Percentiles rank a stretch among this genome's conserved stretches.
Evolutionary conservation across 495 filamentous ascomycete species (phyloP).

Genomic region (Neurospora sp.): DNA sequence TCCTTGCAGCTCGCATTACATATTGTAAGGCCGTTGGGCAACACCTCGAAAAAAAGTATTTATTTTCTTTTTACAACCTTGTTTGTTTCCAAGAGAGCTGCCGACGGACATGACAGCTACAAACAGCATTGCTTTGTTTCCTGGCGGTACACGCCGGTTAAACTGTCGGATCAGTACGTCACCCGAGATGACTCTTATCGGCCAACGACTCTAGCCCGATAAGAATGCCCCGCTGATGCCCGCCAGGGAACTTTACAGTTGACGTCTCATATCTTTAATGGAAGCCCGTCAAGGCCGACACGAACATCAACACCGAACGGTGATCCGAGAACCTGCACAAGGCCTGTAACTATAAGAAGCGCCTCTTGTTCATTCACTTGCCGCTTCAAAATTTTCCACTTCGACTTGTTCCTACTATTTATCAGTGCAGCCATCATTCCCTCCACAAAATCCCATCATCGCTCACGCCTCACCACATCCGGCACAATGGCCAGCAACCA

Average conservation of each 20-base stretch:
- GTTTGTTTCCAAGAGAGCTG: not conserved
- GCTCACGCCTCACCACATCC: not conserved
- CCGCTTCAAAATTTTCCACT: not conserved
- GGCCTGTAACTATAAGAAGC: not conserved
- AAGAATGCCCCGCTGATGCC: constrained; percentile 7
- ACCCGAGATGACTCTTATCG: constrained; percentile 19
- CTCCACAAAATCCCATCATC: not conserved
- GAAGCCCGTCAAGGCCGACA: not conserved
- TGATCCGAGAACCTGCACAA: not conserved
- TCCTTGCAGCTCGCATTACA: too few relatives aligned
- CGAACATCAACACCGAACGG: not conserved
- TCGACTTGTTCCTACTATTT: not conserved
- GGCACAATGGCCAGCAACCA: constrained; percentile 20
- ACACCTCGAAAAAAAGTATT: not conserved
- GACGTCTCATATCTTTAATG: not conserved
- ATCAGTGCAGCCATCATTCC: not conserved
- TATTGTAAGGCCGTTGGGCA: not conserved
- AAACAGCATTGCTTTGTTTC: not conserved
- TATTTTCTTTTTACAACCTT: not conserved
- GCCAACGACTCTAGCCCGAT: constrained; percentile 1
- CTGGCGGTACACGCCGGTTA: not conserved
- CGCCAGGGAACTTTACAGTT: not conserved
- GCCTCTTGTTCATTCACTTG: not conserved
- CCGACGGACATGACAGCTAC: not conserved
- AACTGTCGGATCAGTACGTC: not conserved